Evolutionary conservation across 2,329 filamentous ascomycete species (phyloP), one percentile per base, ranked within the genome.

Genomic region (Colletotrichum sp.): DNA sequence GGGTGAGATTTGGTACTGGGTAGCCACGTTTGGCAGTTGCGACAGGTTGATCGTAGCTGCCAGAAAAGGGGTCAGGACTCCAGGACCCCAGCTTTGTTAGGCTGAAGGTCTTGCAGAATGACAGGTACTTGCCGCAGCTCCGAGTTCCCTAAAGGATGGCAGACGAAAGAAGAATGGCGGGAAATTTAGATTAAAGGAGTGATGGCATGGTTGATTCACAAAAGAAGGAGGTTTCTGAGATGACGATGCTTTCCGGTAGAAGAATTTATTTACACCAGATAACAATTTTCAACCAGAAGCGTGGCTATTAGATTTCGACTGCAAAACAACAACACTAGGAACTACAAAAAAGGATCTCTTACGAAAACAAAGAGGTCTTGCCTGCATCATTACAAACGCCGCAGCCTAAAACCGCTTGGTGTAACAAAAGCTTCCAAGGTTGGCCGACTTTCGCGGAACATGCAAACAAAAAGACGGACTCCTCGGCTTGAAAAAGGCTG

Each of bases 281-380:
- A 21, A 21, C 44, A 52, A 2, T 7, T 21, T 0, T 3, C 10
- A 13, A 49, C 0, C 6, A 21, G 2, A 4, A 13, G 12, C n/a
- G 2, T 8, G 3, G 1, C 44, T 12, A 2, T 21, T 52, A 9
- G n/a, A 10, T n/a, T n/a, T n/a, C 9, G 0, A n/a, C 39, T n/a
- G 39, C 18, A n/a, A 44, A 44, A n/a, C 2, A 3, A n/a, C 36
- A n/a, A 49, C 5, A 7, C 18, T 49, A n/a, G 39, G 2, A 49
- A n/a, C 9, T 49, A n/a, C 44, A 52, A 1, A 52, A 24, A 52
- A 21, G 12, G 3, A 52, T 13, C 0, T 52, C n/a, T 21, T 0
- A 8, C 6, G n/a, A 9, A 52, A 13, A 13, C 6, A 52, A 8
- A 2, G 10, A 52, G 44, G 4, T 13, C n/a, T 1, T 13, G 10